phyloP scores from a whole-genome alignment of 352 stramenopile genomes.

The Phytophthora quininea region DNA sequence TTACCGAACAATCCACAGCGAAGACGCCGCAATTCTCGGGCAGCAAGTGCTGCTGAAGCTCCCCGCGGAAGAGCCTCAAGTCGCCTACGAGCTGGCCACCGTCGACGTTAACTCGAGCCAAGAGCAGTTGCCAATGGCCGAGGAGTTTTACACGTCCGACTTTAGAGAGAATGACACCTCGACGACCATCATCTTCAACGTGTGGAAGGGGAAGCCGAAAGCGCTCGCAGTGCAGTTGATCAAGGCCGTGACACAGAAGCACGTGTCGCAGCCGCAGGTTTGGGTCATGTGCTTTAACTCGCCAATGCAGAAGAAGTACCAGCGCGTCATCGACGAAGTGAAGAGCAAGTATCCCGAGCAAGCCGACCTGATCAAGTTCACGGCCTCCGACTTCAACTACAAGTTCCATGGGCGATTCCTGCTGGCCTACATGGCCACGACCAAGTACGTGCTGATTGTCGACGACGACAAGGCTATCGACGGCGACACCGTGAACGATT shows the following conservation, averaged over 20 bases:
- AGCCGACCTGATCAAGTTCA: slow-evolving; percentile 43
- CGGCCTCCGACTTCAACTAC: slow-evolving; percentile 54
- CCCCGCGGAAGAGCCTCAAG: slow-evolving; percentile 11
- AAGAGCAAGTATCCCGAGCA: slow-evolving; percentile 29
- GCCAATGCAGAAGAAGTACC: slow-evolving; percentile 46
- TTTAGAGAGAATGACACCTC: slow-evolving; percentile 47
- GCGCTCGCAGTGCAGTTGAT: slow-evolving; percentile 53
- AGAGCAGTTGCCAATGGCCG: slow-evolving; percentile 41
- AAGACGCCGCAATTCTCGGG: slow-evolving; percentile 13
- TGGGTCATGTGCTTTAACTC: slow-evolving; percentile 76
- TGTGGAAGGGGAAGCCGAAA: slow-evolving; percentile 58
- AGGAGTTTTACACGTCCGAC: slow-evolving; percentile 53
- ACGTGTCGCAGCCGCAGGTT: slow-evolving; percentile 46
- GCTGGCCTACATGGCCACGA: slow-evolving; percentile 58
- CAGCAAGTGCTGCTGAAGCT: slow-evolving; percentile 33
- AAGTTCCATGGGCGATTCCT: slow-evolving; percentile 63
- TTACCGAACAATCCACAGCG: slow-evolving; percentile 17
- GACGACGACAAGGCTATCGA: slow-evolving; percentile 61
- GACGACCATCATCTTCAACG: slow-evolving; percentile 79
- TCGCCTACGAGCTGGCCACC: slow-evolving; percentile 6
- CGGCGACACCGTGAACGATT: slow-evolving; percentile 45
- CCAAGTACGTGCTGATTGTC: slow-evolving; percentile 58
- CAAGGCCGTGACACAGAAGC: slow-evolving; percentile 40
- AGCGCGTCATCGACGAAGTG: slow-evolving; percentile 40
- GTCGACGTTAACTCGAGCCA: slow-evolving; percentile 28